These are phyloP conservation scores for Grosmannia huntii DNA, from an alignment of 2,329 filamentous ascomycete genomes.

Conservation along the genomic window DNA sequence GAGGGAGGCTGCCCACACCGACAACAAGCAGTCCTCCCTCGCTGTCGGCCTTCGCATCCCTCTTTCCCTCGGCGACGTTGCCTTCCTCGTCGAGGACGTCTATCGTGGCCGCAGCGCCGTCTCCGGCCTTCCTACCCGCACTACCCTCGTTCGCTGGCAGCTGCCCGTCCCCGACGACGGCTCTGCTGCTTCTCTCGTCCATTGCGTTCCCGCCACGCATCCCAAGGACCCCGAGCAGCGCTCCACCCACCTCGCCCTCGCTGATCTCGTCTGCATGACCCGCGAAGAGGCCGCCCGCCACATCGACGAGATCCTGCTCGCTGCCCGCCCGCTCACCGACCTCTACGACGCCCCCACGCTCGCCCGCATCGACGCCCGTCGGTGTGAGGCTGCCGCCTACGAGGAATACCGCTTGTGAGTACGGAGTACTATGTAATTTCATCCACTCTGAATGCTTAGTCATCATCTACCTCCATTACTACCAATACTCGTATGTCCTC, in stretches of 20 bases:
- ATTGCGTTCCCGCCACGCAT: conserved; percentile 45
- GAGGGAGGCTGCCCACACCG: neutral
- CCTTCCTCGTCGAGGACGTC: conserved; percentile 81
- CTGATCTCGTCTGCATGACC: conserved; percentile 79
- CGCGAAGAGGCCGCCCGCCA: conserved; percentile 77
- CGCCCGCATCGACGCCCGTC: conserved; percentile 50
- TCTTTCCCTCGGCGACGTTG: conserved; percentile 66
- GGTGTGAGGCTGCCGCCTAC: conserved; percentile 52
- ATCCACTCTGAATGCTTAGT: neutral
- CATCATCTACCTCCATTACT: neutral
- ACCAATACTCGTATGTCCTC: no score
- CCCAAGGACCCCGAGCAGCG: conserved; percentile 59
- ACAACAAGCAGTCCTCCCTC: conserved; percentile 21
- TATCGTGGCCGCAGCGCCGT: conserved; percentile 73
- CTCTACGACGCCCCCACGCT: conserved; percentile 61
- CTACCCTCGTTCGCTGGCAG: conserved; percentile 72
- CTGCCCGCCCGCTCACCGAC: conserved; percentile 52
- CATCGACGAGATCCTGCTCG: conserved; percentile 66
- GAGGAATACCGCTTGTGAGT: conserved; percentile 30
- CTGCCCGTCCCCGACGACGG: conserved; percentile 26
- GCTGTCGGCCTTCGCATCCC: conserved; percentile 66
- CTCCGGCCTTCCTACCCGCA: conserved; percentile 66
- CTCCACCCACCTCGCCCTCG: conserved; percentile 52
- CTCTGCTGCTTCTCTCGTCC: conserved; percentile 1
- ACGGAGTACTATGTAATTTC: no score